Conservation (phyloP, 768 basidiomycete species). For the Leccinum barrowsii region DNA sequence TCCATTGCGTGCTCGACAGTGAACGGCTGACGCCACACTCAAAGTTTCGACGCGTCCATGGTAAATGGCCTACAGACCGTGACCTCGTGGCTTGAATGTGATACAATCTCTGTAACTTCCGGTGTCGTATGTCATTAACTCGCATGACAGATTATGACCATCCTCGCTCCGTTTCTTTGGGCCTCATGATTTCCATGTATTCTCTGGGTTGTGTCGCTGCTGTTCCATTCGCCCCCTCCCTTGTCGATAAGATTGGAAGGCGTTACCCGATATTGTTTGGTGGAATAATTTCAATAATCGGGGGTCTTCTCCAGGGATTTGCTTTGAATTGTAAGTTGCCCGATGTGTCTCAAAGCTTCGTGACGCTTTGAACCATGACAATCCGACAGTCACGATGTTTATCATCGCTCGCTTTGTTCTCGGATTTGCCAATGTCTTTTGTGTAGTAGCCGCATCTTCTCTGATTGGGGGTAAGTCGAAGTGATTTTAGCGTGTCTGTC, state of each 20-base stretch:
- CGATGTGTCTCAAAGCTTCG: not conserved
- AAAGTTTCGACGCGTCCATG: conserved; percentile 46
- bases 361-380: not conserved
- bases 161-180: conserved; percentile 40
- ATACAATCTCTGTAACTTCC: conserved; percentile 9
- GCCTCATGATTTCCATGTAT: not conserved
- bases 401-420: conserved; percentile 2
- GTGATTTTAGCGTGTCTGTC: not conserved
- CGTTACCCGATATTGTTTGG: conserved; percentile 23
- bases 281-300: conserved; percentile 1
- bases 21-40: not conserved
- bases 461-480: not conserved
- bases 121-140: not conserved
- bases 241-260: not conserved
- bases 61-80: conserved; percentile 62
- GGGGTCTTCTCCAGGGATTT: conserved; percentile 1
- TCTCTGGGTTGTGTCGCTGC: not conserved
- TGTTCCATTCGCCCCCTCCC: not conserved
- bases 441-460: not conserved
- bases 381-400: conserved; percentile 6
- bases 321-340: conserved; percentile 2
- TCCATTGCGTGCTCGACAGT: accelerated
- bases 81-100: conserved; percentile 53
- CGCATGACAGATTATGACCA: conserved; percentile 44
- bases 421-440: not conserved